Base-by-base conservation (phyloP, 306 rosid genomes). In the Urtica urens region DNA sequence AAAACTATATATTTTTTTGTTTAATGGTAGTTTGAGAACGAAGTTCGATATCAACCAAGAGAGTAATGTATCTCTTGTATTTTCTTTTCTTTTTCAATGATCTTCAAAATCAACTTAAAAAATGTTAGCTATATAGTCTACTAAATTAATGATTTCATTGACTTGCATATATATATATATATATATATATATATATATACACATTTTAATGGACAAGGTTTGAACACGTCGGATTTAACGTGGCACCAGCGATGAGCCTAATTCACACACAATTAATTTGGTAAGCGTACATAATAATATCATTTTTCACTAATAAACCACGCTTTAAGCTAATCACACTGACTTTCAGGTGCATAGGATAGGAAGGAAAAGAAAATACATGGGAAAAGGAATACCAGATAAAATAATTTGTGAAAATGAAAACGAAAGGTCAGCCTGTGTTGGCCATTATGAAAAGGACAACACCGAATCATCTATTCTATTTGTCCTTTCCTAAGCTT, bases 401-500 rank as follows among this genome's bases (percentile, higher is more conserved):
- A 58, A 9, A 53, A 41, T 42, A 51, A 23, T n/a, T n/a, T 59
- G 31, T 29, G 48, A n/a, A 26, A 34, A 28, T 14, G 29, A 62
- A 46, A 57, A 40, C 9, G 70, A 70, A 35, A 54, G 62, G 76
- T 70, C 71, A 23, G 56, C 55, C 44, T 31, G 14, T 13, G 46
- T 45, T 59, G 65, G 61, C 45, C 60, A 29, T 7, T 2, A 10
- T 40, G 71, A 70, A 30, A 53, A 52, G 45, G 71, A 70, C 62
- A 29, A 48, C 55, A 41, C 59, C 23, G 7, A 11, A 50, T 50
- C 19, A 48, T 55, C 39, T 50, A 39, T 25, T 46, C 14, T 35
- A 45, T 21, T 57, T 18, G 16, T 25, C 20, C 25, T 35, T 16
- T 31, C 37, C 37, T 4, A 10, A 14, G 11, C 40, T 3, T 1